Base-by-base conservation (phyloP, 2,329 filamentous ascomycete species). In the Phialophora verrucosa region DNA sequence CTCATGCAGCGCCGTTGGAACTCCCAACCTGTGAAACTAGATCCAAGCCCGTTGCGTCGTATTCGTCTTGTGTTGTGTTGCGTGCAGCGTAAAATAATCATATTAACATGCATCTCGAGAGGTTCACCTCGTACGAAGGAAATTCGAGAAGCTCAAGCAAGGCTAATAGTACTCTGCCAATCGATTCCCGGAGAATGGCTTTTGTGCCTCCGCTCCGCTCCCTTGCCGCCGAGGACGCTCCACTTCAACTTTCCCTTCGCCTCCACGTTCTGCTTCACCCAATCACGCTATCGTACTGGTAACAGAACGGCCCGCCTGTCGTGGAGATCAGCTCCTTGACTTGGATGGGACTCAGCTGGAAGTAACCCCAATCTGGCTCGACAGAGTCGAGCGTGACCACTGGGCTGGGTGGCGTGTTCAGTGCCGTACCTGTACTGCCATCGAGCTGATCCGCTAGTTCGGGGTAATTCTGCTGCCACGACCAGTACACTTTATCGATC, bases 251-350 rank as follows among this genome's bases (percentile, higher is more conserved):
- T 44, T 4, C 29, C 32, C 32, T 4, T 12, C 32, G 5, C 17
- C 1, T 3, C 17, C 17, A n/a, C 38, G 17, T n/a, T n/a, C 38
- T 10, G 38, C 38, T n/a, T 55, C 29, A 55, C 12, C 11, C 14
- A 35, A 55, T 55, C 17, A 70, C 47, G 44, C 17, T 67, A 27
- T 73, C 72, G 47, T 73, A 73, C 31, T 66, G 64, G 32, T 73
- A 73, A 59, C 72, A 73, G 59, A 73, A 73, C 25, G 72, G 72
- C 11, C 72, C 72, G 6, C 50, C 68, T 5, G 71, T 73, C 17
- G 69, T 73, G 59, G 57, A 69, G 29, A 73, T 62, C 60, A 73
- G 31, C n/a, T 73, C 67, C 29, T 54, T 57, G n/a, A 73, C 69
- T 31, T 62, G 50, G 55, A 71, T 69, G 11, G 62, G 57, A 12